Evolutionary conservation across 805 yeast species (phyloP).

Genomic region (Candida takata): DNA sequence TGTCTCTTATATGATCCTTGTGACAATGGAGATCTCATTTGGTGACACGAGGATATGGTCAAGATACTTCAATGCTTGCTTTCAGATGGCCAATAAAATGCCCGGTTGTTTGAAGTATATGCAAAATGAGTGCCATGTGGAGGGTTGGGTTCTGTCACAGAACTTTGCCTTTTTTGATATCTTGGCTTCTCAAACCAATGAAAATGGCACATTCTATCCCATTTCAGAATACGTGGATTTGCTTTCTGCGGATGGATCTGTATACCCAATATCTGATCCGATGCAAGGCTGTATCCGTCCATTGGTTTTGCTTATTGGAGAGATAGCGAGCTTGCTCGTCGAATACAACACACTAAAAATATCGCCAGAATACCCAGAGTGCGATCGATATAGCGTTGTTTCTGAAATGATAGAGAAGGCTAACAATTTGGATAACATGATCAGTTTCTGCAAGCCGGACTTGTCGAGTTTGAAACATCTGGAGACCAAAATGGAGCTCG

Average conservation of each 20-base stretch:
- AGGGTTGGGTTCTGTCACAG: constrained; percentile 20
- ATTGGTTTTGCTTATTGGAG: constrained; percentile 52
- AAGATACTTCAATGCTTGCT: constrained; percentile 14
- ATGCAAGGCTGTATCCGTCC: constrained; percentile 66
- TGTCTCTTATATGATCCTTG: constrained; percentile 16
- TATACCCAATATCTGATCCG: constrained; percentile 38
- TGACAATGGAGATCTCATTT: constrained; percentile 19
- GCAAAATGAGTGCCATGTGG: constrained; percentile 7
- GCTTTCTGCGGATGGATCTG: constrained; percentile 1
- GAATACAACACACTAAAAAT: constrained; percentile 10
- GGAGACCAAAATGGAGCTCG: constrained; percentile 35
- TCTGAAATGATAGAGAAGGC: constrained; percentile 16
- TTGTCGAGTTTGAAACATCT: constrained; percentile 27
- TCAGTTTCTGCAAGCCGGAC: constrained; percentile 43
- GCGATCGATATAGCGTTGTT: constrained; percentile 14
- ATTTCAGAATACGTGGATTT: constrained; percentile 15
- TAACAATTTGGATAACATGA: constrained; percentile 34
- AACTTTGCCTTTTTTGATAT: constrained; percentile 20
- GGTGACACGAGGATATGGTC: constrained; percentile 21
- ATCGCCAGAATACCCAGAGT: constrained; percentile 5
- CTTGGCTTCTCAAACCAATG: constrained; percentile 21
- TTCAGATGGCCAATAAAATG: constrained; percentile 15
- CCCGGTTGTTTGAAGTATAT: constrained; percentile 16
- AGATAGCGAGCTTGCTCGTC: constrained; percentile 10
- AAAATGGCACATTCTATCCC: constrained; percentile 24